Percentiles rank a stretch among this genome's conserved stretches.
These are phyloP conservation scores for Fusarium buxicola DNA, from an alignment of 2,329 filamentous ascomycete species.

Conservation along the genomic window DNA sequence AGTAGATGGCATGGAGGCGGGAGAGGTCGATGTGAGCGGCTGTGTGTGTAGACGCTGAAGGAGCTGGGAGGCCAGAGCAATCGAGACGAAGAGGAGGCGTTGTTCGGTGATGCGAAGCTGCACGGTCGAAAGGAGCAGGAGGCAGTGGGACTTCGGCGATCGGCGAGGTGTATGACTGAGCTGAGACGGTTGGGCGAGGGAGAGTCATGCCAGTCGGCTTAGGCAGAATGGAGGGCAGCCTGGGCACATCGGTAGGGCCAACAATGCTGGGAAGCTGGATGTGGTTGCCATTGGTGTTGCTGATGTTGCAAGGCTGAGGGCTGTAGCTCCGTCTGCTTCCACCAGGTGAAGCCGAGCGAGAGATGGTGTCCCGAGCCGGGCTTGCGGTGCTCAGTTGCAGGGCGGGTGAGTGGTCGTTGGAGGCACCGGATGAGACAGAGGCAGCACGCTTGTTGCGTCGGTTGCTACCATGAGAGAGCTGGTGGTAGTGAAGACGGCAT, in stretches of 20 bases:
- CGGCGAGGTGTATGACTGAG: constrained; percentile 56
- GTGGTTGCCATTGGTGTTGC: constrained; percentile 54
- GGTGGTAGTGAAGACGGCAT: constrained; percentile 88
- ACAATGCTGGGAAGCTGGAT: constrained; percentile 66
- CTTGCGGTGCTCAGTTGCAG: constrained; percentile 60
- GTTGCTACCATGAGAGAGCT: constrained; percentile 84
- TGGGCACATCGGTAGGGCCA: constrained; percentile 57
- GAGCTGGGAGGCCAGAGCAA: constrained; percentile 61
- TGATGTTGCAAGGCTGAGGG: constrained; percentile 55
- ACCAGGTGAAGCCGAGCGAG: constrained; percentile 62
- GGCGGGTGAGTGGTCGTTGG: constrained; percentile 61
- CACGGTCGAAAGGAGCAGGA: constrained; percentile 53
- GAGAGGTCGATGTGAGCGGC: constrained; percentile 68
- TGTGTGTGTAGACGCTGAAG: constrained; percentile 48
- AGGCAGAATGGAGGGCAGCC: constrained; percentile 72
- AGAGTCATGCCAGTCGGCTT: constrained; percentile 69
- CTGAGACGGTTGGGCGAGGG: constrained; percentile 49
- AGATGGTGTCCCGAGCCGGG: constrained; percentile 61
- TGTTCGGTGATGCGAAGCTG: constrained; percentile 50
- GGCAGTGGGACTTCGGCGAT: constrained; percentile 58
- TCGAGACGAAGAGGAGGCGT: constrained; percentile 69
- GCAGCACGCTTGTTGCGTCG: constrained; percentile 82
- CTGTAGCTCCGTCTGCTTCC: constrained; percentile 59
- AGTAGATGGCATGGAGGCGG: constrained; percentile 77
- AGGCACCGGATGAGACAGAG: constrained; percentile 75